A percentile compares a stretch with the other conserved stretches of the same genome.
phyloP scores from a whole-genome alignment of 305 asterid species.

The Fraxinus velutina region DNA sequence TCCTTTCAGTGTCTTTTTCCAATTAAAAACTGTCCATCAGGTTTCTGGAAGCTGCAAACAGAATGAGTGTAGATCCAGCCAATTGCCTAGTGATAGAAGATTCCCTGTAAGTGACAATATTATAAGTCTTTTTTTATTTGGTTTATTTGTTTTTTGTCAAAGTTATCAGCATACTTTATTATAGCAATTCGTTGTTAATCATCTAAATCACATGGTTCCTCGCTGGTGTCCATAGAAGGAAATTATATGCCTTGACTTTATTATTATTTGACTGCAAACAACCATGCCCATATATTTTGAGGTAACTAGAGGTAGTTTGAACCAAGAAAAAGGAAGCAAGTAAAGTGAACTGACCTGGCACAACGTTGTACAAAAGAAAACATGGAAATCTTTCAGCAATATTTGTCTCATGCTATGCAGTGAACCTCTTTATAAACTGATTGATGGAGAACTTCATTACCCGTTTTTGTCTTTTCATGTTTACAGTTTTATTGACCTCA shows the following conservation, averaged over 20 bases:
- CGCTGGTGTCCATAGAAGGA: not conserved
- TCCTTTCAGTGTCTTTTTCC: conserved; percentile 12
- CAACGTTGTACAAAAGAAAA: not conserved
- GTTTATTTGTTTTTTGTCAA: not conserved
- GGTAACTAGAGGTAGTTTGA: not conserved
- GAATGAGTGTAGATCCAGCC: conserved; percentile 60
- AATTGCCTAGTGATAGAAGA: conserved; percentile 91
- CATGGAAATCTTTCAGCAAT: not conserved
- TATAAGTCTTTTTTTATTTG: not conserved
- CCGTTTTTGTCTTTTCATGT: not conserved
- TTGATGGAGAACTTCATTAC: not conserved
- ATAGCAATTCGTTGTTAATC: not conserved
- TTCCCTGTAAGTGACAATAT: conserved; percentile 55
- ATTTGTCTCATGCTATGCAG: not conserved
- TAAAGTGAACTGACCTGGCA: not conserved
- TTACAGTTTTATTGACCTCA: not conserved
- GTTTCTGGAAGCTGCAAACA: conserved; percentile 85
- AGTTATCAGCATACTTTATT: not conserved
- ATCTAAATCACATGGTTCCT: not conserved
- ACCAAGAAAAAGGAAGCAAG: not conserved
- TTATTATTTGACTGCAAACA: not conserved
- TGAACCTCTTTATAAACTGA: not conserved
- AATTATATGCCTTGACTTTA: not conserved
- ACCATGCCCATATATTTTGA: not conserved
- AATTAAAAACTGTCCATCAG: conserved; percentile 40